These are phyloP conservation scores for Lecanicillium sp. DNA, from an alignment of 2,329 filamentous ascomycete species.

Conservation along the genomic window DNA sequence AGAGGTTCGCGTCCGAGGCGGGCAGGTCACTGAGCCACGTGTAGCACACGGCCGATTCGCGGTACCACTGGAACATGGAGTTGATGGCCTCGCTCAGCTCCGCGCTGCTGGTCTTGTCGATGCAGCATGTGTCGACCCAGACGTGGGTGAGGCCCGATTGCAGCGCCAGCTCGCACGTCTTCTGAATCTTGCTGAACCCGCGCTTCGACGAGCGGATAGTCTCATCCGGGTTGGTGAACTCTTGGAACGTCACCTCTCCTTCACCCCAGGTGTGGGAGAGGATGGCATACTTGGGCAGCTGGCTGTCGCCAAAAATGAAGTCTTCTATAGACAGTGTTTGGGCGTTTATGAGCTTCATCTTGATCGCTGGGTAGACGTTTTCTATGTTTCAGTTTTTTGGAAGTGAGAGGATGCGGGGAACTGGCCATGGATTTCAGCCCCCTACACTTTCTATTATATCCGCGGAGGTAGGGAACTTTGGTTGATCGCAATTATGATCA, in stretches of 20 bases:
- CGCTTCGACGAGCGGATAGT: not conserved
- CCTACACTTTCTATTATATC: too few species aligned
- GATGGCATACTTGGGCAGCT: constrained; percentile 16
- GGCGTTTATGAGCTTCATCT: too few species aligned
- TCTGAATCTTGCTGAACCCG: constrained; percentile 1
- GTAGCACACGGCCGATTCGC: constrained; percentile 15
- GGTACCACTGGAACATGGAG: constrained; percentile 18
- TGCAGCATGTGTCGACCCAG: constrained; percentile 22
- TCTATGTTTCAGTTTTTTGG: too few species aligned
- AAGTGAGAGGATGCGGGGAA: too few species aligned
- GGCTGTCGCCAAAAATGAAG: constrained; percentile 5
- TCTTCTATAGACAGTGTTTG: too few species aligned
- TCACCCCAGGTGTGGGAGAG: constrained; percentile 17
- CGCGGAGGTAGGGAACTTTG: too few species aligned
- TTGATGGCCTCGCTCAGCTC: constrained; percentile 21
- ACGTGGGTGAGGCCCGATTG: constrained; percentile 14
- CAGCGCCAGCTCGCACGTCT: not conserved
- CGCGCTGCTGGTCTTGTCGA: constrained; percentile 18
- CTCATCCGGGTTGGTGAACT: not conserved
- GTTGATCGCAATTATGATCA: too few species aligned
- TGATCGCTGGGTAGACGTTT: too few species aligned
- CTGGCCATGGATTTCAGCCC: too few species aligned
- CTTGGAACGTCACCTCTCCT: not conserved
- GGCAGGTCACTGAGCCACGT: constrained; percentile 14
- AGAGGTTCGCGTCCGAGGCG: not conserved